Conservation (phyloP, 2,329 filamentous ascomycete species). For the Xylariaceae sp. region DNA sequence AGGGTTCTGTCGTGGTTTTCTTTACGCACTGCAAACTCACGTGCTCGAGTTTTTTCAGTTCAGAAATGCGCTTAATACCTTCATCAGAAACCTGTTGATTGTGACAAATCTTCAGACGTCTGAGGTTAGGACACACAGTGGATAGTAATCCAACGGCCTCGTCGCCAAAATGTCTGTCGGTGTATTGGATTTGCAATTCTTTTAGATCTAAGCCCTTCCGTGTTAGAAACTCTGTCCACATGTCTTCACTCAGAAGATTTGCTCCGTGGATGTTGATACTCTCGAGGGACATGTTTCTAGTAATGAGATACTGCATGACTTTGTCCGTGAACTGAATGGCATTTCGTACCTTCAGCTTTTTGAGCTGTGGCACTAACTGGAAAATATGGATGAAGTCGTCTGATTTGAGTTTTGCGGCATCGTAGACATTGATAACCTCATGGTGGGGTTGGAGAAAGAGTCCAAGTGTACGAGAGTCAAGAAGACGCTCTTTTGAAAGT, state of each 20-base stretch:
- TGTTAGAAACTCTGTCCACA: constrained; percentile 75
- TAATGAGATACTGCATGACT: constrained; percentile 80
- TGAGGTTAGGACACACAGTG: constrained; percentile 70
- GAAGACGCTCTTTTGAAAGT: constrained; percentile 65
- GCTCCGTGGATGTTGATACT: constrained; percentile 81
- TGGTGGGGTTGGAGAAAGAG: constrained; percentile 62
- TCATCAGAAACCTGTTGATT: constrained; percentile 76
- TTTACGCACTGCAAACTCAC: constrained; percentile 74
- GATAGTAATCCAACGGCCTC: constrained; percentile 69
- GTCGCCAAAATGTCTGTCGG: constrained; percentile 82
- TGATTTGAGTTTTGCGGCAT: constrained; percentile 68
- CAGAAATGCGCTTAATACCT: constrained; percentile 69
- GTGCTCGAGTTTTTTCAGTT: constrained; percentile 71
- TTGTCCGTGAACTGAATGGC: constrained; percentile 91
- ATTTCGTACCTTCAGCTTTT: constrained; percentile 77
- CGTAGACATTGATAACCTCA: constrained; percentile 62
- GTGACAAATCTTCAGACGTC: constrained; percentile 79
- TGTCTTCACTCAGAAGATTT: constrained; percentile 79
- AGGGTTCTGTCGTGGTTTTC: constrained; percentile 60
- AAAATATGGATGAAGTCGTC: constrained; percentile 85
- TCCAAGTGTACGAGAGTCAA: constrained; percentile 60
- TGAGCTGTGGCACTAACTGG: constrained; percentile 72
- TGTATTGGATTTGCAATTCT: constrained; percentile 79
- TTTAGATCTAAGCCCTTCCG: constrained; percentile 70
- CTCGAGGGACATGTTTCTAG: constrained; percentile 72